Evolutionary conservation across 129 eudicot species (phyloP).

Genomic region (Flaveria ramosissima): DNA sequence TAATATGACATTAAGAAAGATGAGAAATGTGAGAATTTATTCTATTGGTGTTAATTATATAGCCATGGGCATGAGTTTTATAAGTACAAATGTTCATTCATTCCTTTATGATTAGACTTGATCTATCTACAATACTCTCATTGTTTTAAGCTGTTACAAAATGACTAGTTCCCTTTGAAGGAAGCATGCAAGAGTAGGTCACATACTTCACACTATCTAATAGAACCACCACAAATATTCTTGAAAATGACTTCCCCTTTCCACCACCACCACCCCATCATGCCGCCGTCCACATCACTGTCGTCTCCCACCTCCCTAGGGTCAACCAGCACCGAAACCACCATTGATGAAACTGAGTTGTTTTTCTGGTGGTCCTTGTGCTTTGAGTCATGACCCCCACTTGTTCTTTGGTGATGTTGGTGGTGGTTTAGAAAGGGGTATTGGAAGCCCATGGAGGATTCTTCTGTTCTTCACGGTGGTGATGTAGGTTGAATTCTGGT

Average conservation of each 20-base stretch:
- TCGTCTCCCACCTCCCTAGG: constrained; percentile 84
- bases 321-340: constrained; percentile 93
- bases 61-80: constrained; percentile 23
- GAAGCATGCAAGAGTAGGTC: constrained; percentile 96
- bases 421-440: constrained; percentile 57
- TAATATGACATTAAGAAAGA: background rate
- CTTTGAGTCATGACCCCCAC: constrained; percentile 38
- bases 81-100: background rate
- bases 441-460: constrained; percentile 69
- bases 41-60: constrained; percentile 27
- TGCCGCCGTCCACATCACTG: constrained; percentile 64
- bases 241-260: constrained; percentile 59
- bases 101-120: background rate
- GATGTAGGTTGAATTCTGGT: constrained; percentile 57
- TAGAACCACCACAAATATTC: constrained; percentile 92
- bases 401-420: constrained; percentile 55
- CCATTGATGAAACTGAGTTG: constrained; percentile 60
- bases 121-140: constrained; percentile 32
- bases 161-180: constrained; percentile 65
- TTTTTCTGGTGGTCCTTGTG: constrained; percentile 50
- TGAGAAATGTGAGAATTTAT: background rate
- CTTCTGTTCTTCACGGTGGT: constrained; percentile 64
- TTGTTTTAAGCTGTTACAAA: constrained; percentile 57
- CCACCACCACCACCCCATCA: constrained; percentile 61
- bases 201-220: constrained; percentile 96